phyloP scores from a whole-genome alignment of 352 stramenopile species.

The Phytophthora podocarpi region DNA sequence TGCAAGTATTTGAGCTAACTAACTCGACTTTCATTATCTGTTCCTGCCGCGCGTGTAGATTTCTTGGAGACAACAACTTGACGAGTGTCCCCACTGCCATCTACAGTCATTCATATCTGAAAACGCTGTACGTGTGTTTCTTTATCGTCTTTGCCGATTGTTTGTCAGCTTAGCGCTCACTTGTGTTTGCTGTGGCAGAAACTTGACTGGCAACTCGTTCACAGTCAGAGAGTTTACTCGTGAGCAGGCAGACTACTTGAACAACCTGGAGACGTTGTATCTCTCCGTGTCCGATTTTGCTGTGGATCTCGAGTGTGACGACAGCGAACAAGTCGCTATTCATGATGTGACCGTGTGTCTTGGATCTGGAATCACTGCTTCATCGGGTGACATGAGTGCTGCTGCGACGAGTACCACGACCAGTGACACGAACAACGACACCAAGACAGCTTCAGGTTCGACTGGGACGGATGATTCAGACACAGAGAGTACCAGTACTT shows the following conservation, averaged over 20 bases:
- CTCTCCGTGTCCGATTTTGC: constrained; percentile 37
- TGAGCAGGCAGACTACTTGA: constrained; percentile 30
- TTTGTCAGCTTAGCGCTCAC: too few relatives aligned
- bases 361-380: constrained; percentile 24
- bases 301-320: constrained; percentile 27
- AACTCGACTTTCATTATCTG: too few relatives aligned
- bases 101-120: constrained; percentile 52
- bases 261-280: constrained; percentile 36
- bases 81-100: constrained; percentile 47
- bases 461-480: constrained; percentile 1
- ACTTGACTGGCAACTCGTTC: constrained; percentile 47
- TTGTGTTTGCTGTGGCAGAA: constrained; percentile 17
- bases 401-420: constrained; percentile 16
- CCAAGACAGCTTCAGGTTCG: constrained; percentile 5
- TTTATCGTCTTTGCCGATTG: too few relatives aligned
- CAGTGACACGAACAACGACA: constrained; percentile 10
- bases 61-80: constrained; percentile 55
- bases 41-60: constrained; percentile 19
- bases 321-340: constrained; percentile 25
- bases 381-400: constrained; percentile 14
- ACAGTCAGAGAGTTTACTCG: constrained; percentile 40
- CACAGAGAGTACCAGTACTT: constrained; percentile 4
- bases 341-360: constrained; percentile 35
- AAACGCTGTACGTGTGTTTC: constrained; percentile 42
- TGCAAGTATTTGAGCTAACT: too few relatives aligned